Base-by-base conservation (phyloP, 2,329 filamentous ascomycete genomes). In the Paecilomyces sp. region DNA sequence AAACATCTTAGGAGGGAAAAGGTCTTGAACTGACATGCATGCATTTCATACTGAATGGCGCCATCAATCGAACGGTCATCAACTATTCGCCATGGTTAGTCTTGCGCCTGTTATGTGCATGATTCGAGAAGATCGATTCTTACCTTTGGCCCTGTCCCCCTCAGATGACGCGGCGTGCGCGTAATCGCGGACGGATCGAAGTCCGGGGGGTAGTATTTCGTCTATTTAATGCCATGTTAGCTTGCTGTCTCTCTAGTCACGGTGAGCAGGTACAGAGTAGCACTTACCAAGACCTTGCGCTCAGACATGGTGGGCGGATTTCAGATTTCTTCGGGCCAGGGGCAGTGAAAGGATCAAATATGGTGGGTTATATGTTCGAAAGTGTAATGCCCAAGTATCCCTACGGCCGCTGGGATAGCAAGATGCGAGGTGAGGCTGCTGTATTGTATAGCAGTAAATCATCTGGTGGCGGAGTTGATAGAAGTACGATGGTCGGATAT, bases 11-110 rank as follows among this genome's bases (percentile, higher is more conserved):
- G 2, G n/a, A 47, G 4, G n/a, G 7, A 47, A 18, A 18, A 18
- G n/a, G 41, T 5, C 54, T 56, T 47, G 25, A 54, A 54, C 52
- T 28, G n/a, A 54, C 52, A 28, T 28, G 24, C 52, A 54, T 86
- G 73, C 90, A 92, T 70, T 87, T 88, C 86, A 92, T 91, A 57
- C 83, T 86, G 76, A 92, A 94, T 3, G 91, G 91, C 0, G 90
- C 88, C 91, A 97, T 97, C 34, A 97, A 81, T 53, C 92, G 88
- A 57, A 97, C 92, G 0, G 88, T 91, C 70, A 95, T 91, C 8
- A 91, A 83, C 67, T 47, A 47, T 47, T 28, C 18, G 8, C 8
- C 4, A 47, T 18, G 3, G 41, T 47, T n/a, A 47, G 41, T 47
- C 18, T 15, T 47, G 5, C n/a, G 41, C 18, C n/a, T 47, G 12